These are phyloP conservation scores for Pestalotiopsis sp. DNA, from an alignment of 2,329 filamentous ascomycete species.

Conservation along the genomic window DNA sequence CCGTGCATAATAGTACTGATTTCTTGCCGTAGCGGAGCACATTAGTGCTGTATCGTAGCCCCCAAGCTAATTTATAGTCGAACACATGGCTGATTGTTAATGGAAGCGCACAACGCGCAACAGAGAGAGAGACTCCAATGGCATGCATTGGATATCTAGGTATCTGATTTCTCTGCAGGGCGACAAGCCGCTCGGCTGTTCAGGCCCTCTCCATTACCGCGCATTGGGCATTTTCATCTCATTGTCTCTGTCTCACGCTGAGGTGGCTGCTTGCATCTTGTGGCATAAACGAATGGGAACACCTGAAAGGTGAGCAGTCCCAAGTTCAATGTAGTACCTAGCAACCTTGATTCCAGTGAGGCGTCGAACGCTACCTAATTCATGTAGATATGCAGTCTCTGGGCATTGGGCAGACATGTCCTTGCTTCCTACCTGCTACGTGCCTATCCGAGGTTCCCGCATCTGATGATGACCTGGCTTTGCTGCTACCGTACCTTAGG, in stretches of 20 bases:
- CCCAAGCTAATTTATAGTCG: neutral
- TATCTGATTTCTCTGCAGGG: too few relatives aligned
- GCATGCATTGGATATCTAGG: too few relatives aligned
- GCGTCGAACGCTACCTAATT: neutral
- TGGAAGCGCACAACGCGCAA: neutral
- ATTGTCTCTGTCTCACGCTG: neutral
- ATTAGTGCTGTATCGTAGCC: neutral
- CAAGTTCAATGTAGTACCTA: neutral
- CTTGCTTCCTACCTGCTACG: neutral
- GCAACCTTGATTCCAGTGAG: neutral
- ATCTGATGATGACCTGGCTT: neutral
- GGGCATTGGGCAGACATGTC: neutral
- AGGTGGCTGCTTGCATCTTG: neutral
- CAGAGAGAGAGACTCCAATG: neutral
- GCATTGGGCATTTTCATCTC: neutral
- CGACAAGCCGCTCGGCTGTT: neutral
- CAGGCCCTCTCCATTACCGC: neutral
- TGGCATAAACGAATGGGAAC: neutral
- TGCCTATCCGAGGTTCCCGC: conserved; percentile 1
- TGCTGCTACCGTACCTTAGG: conserved; percentile 4
- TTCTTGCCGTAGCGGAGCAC: neutral
- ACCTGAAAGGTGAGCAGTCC: neutral
- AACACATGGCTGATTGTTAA: neutral
- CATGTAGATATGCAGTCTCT: neutral
- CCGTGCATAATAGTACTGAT: neutral